Percentiles rank a stretch among this genome's conserved stretches.
Conservation (phyloP, 2,329 filamentous ascomycete genomes). For the Cercospora sesami region DNA sequence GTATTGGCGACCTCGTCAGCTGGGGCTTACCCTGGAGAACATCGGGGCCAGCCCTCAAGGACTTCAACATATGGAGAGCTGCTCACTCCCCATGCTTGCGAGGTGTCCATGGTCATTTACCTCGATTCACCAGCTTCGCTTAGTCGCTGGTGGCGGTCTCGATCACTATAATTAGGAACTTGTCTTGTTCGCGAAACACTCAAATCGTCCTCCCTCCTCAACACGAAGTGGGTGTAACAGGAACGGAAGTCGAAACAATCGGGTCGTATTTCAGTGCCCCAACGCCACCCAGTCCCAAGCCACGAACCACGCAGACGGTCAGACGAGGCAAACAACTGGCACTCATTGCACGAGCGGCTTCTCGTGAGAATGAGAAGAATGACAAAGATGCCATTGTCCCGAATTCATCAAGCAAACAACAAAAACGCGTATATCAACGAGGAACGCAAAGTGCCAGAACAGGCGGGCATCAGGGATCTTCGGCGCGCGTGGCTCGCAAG, state of each 20-base stretch:
- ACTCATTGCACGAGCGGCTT: background rate
- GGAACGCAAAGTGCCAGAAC: background rate
- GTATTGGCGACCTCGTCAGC: background rate
- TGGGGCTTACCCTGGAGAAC: background rate
- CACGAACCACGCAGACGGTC: background rate
- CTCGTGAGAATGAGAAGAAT: background rate
- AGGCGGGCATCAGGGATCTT: background rate
- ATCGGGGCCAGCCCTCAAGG: background rate
- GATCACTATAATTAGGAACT: background rate
- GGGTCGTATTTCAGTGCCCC: background rate
- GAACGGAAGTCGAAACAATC: background rate
- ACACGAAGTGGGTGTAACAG: background rate
- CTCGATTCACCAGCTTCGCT: background rate
- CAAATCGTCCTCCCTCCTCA: background rate
- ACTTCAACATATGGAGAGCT: background rate
- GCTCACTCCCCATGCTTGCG: background rate
- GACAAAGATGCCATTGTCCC: background rate
- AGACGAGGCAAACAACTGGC: no score
- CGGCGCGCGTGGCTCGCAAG: background rate
- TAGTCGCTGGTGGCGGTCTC: background rate
- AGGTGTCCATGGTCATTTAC: background rate
- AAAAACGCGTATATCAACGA: background rate
- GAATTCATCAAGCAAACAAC: background rate
- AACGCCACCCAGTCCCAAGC: background rate
- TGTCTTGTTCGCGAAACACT: background rate